Conservation (phyloP, 352 stramenopile genomes). For the Pythium phragmitis region DNA sequence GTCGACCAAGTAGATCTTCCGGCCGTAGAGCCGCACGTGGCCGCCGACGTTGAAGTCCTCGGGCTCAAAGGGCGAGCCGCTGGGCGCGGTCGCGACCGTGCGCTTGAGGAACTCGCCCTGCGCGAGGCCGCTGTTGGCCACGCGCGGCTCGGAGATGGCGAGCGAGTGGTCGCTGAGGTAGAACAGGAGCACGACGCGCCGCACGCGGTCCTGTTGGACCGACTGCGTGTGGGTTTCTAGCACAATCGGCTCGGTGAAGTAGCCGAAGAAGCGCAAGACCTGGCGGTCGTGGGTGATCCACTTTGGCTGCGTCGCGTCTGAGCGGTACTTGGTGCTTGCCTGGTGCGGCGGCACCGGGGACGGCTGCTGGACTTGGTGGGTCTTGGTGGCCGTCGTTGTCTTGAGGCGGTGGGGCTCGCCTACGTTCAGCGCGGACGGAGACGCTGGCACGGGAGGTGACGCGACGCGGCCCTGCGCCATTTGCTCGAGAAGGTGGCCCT, state of each 20-base stretch:
- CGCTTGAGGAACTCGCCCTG: conserved; percentile 90
- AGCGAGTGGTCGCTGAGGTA: conserved; percentile 84
- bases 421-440: conserved; percentile 11
- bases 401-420: conserved; percentile 14
- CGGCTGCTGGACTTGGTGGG: conserved; percentile 21
- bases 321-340: conserved; percentile 45
- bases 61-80: conserved; percentile 43
- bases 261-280: conserved; percentile 91
- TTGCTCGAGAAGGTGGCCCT: conserved; percentile 58
- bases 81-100: conserved; percentile 39
- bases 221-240: conserved; percentile 24
- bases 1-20: conserved; percentile 84
- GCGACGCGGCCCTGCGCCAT: conserved; percentile 42
- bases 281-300: conserved; percentile 78
- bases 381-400: conserved; percentile 7
- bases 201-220: conserved; percentile 31
- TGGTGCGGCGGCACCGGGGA: neutral
- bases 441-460: neutral
- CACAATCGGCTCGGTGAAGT: conserved; percentile 75
- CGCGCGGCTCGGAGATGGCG: conserved; percentile 83
- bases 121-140: conserved; percentile 84
- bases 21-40: conserved; percentile 77
- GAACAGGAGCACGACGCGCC: conserved; percentile 77
- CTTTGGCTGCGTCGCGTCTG: conserved; percentile 44
- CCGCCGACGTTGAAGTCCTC: conserved; percentile 80